These are phyloP conservation scores for Pyrenochaeta sp. DNA, from an alignment of 2,329 filamentous ascomycete species.

Conservation along the genomic window DNA sequence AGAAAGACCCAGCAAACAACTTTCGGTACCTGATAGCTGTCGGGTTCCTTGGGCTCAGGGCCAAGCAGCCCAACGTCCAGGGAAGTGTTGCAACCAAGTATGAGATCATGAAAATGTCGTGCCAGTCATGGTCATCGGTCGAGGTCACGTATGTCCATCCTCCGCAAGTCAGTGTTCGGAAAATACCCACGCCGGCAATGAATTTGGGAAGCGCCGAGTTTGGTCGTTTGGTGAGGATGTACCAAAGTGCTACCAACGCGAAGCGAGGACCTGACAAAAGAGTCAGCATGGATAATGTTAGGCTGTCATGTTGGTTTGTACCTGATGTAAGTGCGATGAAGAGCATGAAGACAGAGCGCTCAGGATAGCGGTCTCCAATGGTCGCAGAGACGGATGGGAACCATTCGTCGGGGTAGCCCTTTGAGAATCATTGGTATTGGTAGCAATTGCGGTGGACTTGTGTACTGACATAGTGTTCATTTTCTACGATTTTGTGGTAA, in stretches of 20 bases:
- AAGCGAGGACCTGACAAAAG: conserved; percentile 79
- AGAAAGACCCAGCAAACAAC: conserved; percentile 82
- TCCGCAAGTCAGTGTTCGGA: conserved; percentile 91
- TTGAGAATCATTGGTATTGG: conserved; percentile 20
- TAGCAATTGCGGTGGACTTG: not conserved
- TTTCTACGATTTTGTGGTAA: conserved; percentile 96
- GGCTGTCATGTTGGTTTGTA: conserved; percentile 43
- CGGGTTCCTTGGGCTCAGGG: conserved; percentile 84
- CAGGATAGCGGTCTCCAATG: conserved; percentile 96
- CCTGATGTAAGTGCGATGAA: conserved; percentile 97
- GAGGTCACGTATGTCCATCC: conserved; percentile 99
- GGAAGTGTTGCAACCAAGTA: conserved; percentile 94
- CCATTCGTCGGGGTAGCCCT: conserved; percentile 80
- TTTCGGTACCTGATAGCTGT: conserved; percentile 89
- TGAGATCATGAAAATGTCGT: conserved; percentile 99
- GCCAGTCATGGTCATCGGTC: conserved; percentile 97
- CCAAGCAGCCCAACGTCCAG: conserved; percentile 92
- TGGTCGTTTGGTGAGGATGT: conserved; percentile 81
- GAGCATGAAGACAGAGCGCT: conserved; percentile 95
- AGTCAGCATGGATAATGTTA: conserved; percentile 14
- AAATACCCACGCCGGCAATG: conserved; percentile 79
- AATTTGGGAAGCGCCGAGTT: conserved; percentile 81
- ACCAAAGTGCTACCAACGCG: conserved; percentile 89
- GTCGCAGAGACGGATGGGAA: conserved; percentile 96
- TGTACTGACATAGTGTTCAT: conserved; percentile 78